Conservation (phyloP, 441 rosid species). For the Kokia cookei region DNA sequence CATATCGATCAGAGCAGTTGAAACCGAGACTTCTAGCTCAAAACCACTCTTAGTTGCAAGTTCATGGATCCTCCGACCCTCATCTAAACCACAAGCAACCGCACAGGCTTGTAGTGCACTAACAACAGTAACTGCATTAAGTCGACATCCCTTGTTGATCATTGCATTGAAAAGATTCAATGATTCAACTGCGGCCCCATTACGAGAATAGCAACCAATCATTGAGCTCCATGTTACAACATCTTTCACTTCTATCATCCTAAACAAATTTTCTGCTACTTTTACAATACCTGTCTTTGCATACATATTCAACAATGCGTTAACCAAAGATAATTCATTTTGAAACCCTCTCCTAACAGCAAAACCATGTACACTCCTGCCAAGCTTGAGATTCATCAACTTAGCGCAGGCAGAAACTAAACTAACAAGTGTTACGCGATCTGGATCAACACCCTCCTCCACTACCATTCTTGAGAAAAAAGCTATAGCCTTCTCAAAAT, state of each 20-base stretch:
- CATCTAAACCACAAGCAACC: conserved; percentile 30
- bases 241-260: conserved; percentile 34
- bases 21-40: conserved; percentile 28
- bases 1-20: conserved; percentile 52
- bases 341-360: conserved; percentile 32
- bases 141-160: conserved; percentile 29
- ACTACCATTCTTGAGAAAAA: conserved; percentile 31
- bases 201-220: conserved; percentile 35
- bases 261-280: conserved; percentile 27
- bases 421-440: conserved; percentile 32
- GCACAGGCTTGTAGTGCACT: conserved; percentile 47
- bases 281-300: conserved; percentile 31
- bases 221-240: conserved; percentile 53
- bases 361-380: conserved; percentile 45
- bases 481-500: conserved; percentile 28
- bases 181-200: conserved; percentile 31
- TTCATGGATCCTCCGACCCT: conserved; percentile 43
- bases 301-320: conserved; percentile 42
- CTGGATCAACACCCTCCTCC: conserved; percentile 21
- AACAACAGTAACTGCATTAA: conserved; percentile 33
- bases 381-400: conserved; percentile 30
- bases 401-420: conserved; percentile 42
- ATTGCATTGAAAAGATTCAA: conserved; percentile 33
- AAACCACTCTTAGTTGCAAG: conserved; percentile 30
- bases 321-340: conserved; percentile 24